Evolutionary conservation across 2,329 filamentous ascomycete species (phyloP).

Genomic region (Claviceps quebecensis): DNA sequence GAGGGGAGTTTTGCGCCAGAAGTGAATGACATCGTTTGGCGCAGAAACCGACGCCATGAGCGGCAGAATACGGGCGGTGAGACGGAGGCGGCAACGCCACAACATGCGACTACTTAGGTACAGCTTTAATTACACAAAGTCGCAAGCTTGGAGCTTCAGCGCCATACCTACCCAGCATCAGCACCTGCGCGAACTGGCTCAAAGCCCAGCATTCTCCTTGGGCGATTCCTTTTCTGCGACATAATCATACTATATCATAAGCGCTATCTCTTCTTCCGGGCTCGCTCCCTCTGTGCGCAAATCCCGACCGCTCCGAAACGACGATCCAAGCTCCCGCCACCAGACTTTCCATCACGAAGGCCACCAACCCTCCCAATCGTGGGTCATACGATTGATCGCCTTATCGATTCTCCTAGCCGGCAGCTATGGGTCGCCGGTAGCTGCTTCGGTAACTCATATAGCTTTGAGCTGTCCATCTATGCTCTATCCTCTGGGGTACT

Average conservation of each 20-base stretch:
- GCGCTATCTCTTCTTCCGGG: neutral
- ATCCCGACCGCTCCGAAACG: neutral
- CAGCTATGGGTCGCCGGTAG: too few relatives aligned
- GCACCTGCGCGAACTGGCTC: neutral
- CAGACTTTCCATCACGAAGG: neutral
- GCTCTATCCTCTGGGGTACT: too few relatives aligned
- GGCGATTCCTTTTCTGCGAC: neutral
- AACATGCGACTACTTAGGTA: neutral
- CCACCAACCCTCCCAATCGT: neutral
- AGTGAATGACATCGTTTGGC: neutral
- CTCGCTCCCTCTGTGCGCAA: neutral
- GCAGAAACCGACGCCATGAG: neutral
- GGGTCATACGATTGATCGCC: too few relatives aligned
- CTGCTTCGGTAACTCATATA: too few relatives aligned
- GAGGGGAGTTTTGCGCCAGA: too few relatives aligned
- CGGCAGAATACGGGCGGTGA: constrained; percentile 3
- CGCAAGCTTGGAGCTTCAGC: neutral
- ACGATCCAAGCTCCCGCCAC: neutral
- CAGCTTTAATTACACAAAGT: neutral
- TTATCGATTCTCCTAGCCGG: too few relatives aligned
- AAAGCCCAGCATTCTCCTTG: neutral
- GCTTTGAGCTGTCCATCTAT: too few relatives aligned
- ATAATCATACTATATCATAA: neutral
- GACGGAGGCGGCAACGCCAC: too few relatives aligned
- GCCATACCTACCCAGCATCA: neutral